Base-by-base conservation (phyloP, 2,329 filamentous ascomycete species). In the Aspergillus luchuensis region DNA sequence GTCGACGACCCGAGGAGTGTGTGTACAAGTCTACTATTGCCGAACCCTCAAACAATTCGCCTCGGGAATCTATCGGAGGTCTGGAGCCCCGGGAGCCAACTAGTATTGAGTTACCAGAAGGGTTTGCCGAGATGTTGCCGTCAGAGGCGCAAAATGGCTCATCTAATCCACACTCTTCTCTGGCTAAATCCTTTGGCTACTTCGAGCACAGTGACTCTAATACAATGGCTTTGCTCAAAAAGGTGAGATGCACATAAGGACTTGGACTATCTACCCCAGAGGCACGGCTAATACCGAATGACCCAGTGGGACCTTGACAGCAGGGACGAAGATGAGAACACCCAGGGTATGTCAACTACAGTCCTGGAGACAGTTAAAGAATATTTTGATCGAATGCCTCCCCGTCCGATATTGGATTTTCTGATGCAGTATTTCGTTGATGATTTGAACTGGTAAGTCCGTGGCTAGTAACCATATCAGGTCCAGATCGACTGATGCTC, bases 141-240 rank as follows among this genome's bases (percentile, higher is more conserved):
- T 15, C 23, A 5, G 49, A 54, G 56, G 6, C 30, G 5, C 11
- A 25, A 19, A 19, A 25, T 8, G 5, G 15, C 41, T 39, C 43
- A 8, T 8, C n/a, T 11, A 41, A 8, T 43, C 21, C 19, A 28
- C 50, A 33, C 39, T 58, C 56, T n/a, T 19, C 41, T 6, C 28
- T 61, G 7, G 28, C 56, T 15, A 21, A 56, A 11, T 39, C 33
- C 8, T 61, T 62, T 33, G 60, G 60, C 21, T 62, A 62, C 33
- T 62, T 58, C 43, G 60, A 62, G 43, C 50, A 59, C n/a, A 58
- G 57, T 21, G 19, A 17, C 10, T 51, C n/a, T 23, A 62, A 59
- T 10, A 62, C 60, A 5, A 28, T 62, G 45, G 56, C 50, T 8
- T 17, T 59, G 33, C 23, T 61, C 3, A 25, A 30, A 4, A 48